Evolutionary conservation across 331 rosid species (phyloP).

Genomic region (Malus hybrid): DNA sequence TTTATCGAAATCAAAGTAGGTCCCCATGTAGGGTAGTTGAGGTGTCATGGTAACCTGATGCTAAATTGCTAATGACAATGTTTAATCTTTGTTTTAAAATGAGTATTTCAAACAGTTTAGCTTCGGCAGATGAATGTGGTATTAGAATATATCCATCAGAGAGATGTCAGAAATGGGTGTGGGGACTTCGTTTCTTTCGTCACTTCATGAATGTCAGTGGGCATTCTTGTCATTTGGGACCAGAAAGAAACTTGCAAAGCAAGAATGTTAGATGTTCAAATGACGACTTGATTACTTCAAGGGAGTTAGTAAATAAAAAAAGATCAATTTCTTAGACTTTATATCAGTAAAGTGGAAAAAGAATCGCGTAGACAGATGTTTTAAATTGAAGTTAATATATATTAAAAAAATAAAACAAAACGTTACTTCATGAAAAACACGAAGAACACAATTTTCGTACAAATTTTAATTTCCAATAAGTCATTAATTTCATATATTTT

Average conservation of each 20-base stretch:
- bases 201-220: constrained; percentile 19
- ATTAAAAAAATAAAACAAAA: too few species aligned
- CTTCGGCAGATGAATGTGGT: not conserved
- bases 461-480: too few species aligned
- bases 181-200: constrained; percentile 3
- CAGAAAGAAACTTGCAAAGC: not conserved
- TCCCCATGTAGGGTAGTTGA: constrained; percentile 13
- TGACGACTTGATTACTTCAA: not conserved
- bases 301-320: not conserved
- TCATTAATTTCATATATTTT: not conserved
- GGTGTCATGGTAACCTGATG: constrained; percentile 13
- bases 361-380: not conserved
- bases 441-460: not conserved
- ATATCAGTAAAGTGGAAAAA: not conserved
- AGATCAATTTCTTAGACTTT: not conserved
- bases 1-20: not conserved
- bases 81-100: not conserved
- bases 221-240: constrained; percentile 10
- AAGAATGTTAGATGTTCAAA: not conserved
- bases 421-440: not conserved
- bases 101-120: not conserved
- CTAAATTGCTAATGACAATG: not conserved
- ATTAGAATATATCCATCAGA: not conserved
- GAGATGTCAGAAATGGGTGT: constrained; percentile 12
- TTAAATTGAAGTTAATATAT: not conserved